Evolutionary conservation across 1,284 basidiomycete genomes (phyloP).

Genomic region (Thecaphora frezii): DNA sequence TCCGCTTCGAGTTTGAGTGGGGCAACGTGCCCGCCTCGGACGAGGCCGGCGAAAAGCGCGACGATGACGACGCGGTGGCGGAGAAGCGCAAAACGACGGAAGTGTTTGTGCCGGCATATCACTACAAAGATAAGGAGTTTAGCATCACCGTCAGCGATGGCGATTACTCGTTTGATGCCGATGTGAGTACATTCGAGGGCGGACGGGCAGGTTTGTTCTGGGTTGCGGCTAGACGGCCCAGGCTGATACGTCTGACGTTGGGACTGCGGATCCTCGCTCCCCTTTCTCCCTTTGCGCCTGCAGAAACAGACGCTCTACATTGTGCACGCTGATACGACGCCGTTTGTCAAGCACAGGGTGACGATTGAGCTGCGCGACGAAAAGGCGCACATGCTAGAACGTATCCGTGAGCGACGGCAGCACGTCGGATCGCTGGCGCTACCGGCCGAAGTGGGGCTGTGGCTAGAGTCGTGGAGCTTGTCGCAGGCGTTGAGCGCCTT

Average conservation of each 20-base stretch:
- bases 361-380: conserved; percentile 23
- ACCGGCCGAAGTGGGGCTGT: conserved; percentile 11
- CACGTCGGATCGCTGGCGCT: conserved; percentile 6
- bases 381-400: conserved; percentile 4
- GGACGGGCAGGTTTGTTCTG: neutral
- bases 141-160: conserved; percentile 27
- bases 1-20: conserved; percentile 49
- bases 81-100: conserved; percentile 25
- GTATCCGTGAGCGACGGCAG: conserved; percentile 6
- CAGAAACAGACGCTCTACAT: conserved; percentile 37
- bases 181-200: conserved; percentile 7
- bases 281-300: conserved; percentile 3
- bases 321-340: conserved; percentile 16
- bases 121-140: conserved; percentile 24
- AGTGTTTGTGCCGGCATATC: conserved; percentile 42
- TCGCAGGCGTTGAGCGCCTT: conserved; percentile 14
- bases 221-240: too few relatives aligned
- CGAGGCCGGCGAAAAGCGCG: conserved; percentile 13
- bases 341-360: conserved; percentile 27
- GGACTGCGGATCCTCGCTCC: conserved; percentile 1
- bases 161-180: conserved; percentile 18
- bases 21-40: conserved; percentile 21
- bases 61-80: neutral
- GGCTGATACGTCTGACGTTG: neutral
- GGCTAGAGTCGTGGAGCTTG: conserved; percentile 11